Evolutionary conservation across 2,329 filamentous ascomycete genomes (phyloP), one percentile per base, ranked within the genome.

Genomic region (Paramyrothecium roridum): DNA sequence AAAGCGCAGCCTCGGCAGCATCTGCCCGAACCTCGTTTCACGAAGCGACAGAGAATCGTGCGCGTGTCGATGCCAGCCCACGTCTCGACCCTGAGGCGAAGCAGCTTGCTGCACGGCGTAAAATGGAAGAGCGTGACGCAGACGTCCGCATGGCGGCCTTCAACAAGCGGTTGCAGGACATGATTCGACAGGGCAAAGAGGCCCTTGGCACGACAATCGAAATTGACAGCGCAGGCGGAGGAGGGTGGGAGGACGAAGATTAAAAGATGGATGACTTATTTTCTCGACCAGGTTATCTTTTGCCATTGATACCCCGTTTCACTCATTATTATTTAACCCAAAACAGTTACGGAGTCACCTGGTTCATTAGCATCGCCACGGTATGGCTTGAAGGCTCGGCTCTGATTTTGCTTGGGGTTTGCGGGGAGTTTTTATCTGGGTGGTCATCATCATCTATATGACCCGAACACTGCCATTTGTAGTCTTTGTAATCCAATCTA

Each of bases 131-230:
- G 64, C 80, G 86, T 48, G 87, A 93, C 63, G 83, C 90, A 8
- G 92, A 98, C 63, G 84, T 87, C 47, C 86, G 88, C 52, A 88
- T 98, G 63, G 86, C 85, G 50, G 84, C 88, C 23, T 86, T 98
- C 72, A 96, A 95, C 67, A 80, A 84, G 50, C 85, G 89, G 63
- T 76, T 98, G 50, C 84, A 89, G 66, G 89, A 87, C 34, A 91
- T 99, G 89, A 96, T 99, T 54, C 81, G 87, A 2, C 88, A 98
- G 71, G 95, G 93, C 1, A 88, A 88, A 63, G 89, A 95, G 70
- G 95, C 95, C 2, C 74, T 99, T 19, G 93, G 88, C 2, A 89
- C 89, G 20, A 88, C 78, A 45, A 77, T 90, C 51, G 86, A 90
- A 66, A 80, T 91, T 47, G 80, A 84, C 43, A 13, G 37, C 37